These are phyloP conservation scores for Allantophomopsis lycopodina DNA, from an alignment of 2,329 filamentous ascomycete genomes.

Conservation along the genomic window DNA sequence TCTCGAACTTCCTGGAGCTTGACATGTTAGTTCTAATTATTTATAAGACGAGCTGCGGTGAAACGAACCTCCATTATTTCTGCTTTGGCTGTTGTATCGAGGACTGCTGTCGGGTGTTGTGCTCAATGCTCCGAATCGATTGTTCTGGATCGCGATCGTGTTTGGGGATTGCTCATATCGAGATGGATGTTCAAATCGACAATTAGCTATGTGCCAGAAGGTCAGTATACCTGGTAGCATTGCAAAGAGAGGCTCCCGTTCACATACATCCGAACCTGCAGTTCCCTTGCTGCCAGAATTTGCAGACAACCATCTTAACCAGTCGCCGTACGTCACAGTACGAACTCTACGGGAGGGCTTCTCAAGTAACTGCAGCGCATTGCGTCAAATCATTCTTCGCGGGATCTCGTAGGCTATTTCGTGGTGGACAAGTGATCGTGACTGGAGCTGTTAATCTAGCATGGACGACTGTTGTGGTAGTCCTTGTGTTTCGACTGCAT, in stretches of 20 bases:
- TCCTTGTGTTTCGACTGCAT: no score
- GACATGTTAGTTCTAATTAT: background rate
- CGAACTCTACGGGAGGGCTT: no score
- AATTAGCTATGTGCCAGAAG: constrained; percentile 25
- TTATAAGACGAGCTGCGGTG: background rate
- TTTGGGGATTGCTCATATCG: constrained; percentile 1
- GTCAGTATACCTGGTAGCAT: background rate
- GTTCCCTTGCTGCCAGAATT: constrained; percentile 48
- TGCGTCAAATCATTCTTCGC: no score
- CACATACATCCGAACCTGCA: constrained; percentile 50
- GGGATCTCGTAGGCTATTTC: no score
- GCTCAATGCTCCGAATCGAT: no score
- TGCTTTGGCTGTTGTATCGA: background rate
- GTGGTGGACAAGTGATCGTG: no score
- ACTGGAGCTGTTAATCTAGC: no score
- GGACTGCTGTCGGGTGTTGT: background rate
- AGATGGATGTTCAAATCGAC: constrained; percentile 34
- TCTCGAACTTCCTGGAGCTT: background rate
- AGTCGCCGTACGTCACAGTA: no score
- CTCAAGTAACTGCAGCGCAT: no score
- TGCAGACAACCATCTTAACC: constrained; percentile 26
- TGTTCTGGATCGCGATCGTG: no score
- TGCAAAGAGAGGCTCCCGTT: no score
- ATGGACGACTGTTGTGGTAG: no score
- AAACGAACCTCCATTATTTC: background rate